Percentiles rank a stretch among this genome's conserved stretches.
phyloP scores from a whole-genome alignment of 2,329 filamentous ascomycete genomes.

The Periconia sp. region DNA sequence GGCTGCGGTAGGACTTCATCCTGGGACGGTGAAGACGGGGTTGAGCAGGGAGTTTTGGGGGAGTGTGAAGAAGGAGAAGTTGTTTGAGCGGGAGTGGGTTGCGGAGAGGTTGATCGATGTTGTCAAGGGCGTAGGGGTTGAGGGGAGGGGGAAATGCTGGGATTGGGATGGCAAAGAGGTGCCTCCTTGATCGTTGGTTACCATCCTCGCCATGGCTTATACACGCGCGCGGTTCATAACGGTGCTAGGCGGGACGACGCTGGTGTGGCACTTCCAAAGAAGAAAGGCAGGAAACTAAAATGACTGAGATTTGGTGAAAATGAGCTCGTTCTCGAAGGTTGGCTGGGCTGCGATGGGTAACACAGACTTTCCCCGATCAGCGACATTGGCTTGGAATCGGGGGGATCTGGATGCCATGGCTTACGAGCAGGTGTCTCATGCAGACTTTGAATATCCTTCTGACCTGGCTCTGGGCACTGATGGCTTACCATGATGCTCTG shows the following conservation, averaged over 20 bases:
- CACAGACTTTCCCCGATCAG: not conserved
- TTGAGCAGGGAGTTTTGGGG: slow-evolving; percentile 74
- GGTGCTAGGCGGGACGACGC: too few species aligned
- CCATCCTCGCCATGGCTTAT: not conserved
- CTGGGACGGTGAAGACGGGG: slow-evolving; percentile 77
- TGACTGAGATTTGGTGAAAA: too few species aligned
- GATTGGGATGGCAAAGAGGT: slow-evolving; percentile 45
- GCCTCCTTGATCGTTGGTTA: slow-evolving; percentile 25
- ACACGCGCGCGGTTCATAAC: not conserved
- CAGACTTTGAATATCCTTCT: not conserved
- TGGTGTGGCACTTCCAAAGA: too few species aligned
- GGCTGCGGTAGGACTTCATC: slow-evolving; percentile 71
- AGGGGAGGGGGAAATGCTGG: slow-evolving; percentile 43
- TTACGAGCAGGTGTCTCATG: not conserved
- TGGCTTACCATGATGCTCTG: too few species aligned
- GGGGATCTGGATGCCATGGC: not conserved
- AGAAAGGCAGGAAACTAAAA: too few species aligned
- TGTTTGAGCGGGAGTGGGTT: slow-evolving; percentile 69
- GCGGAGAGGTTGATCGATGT: slow-evolving; percentile 67
- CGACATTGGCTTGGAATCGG: not conserved
- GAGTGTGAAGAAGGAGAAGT: slow-evolving; percentile 60
- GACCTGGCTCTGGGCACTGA: too few species aligned
- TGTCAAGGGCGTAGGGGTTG: slow-evolving; percentile 65
- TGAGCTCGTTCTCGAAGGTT: not conserved
- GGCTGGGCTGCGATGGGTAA: not conserved